Percentiles rank a stretch among this genome's conserved stretches.
Evolutionary conservation across 208 protist species (phyloP).

Genomic region (Leishmania arabica): DNA sequence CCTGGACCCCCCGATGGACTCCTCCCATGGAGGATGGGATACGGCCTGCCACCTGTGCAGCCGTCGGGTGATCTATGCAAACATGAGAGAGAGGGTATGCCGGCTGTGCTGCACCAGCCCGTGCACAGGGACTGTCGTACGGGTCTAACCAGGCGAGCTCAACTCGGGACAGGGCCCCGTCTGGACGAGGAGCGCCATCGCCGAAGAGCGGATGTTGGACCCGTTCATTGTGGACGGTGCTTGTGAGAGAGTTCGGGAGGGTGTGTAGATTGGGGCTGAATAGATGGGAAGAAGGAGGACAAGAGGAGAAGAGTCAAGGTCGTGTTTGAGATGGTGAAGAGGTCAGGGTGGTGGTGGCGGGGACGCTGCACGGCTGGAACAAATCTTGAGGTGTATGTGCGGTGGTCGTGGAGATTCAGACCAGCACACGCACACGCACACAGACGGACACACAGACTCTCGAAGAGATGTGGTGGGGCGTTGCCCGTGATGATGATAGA

Average conservation of each 20-base stretch:
- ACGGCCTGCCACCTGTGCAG: background rate
- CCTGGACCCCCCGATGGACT: background rate
- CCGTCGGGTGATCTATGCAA: background rate
- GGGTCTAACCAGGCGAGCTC: background rate
- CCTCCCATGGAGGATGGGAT: background rate
- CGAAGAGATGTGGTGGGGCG: too few relatives aligned
- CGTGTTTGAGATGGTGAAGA: background rate
- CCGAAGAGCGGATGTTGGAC: background rate
- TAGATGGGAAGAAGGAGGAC: slow-evolving; percentile 1
- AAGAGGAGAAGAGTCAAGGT: background rate
- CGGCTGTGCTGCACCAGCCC: background rate
- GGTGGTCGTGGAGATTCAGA: slow-evolving; percentile 1
- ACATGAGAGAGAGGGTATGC: background rate
- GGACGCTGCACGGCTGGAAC: background rate
- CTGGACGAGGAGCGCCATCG: background rate
- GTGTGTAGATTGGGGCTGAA: background rate
- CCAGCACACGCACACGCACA: background rate
- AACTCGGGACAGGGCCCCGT: background rate
- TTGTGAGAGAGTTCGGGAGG: background rate
- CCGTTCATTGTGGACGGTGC: background rate
- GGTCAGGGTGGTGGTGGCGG: background rate
- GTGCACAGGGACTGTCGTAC: background rate
- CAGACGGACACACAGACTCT: background rate
- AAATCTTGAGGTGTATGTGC: background rate
- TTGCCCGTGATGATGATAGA: background rate